Percentiles rank a stretch among this genome's conserved stretches.
Evolutionary conservation across 345 rosid species (phyloP).

Genomic region (Dimocarpus longan): DNA sequence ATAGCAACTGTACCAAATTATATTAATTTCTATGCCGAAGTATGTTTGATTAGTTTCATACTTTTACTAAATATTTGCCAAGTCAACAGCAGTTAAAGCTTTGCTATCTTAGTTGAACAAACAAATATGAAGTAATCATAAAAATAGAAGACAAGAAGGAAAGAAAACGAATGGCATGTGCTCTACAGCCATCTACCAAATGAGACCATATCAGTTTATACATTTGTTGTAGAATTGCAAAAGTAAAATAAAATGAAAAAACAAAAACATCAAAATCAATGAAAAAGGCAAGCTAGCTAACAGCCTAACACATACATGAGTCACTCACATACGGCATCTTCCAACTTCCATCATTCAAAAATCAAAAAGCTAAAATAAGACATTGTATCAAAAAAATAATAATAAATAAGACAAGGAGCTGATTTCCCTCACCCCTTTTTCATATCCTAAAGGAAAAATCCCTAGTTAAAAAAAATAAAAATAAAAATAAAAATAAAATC

Average conservation of each 20-base stretch:
- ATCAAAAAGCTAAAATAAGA: conserved; percentile 1
- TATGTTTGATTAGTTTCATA: not conserved
- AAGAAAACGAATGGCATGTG: not conserved
- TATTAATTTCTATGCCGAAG: too few species aligned
- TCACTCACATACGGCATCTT: not conserved
- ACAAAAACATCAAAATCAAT: conserved; percentile 19
- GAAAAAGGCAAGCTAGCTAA: conserved; percentile 24
- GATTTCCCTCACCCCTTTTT: conserved; percentile 16
- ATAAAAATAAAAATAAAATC: too few species aligned
- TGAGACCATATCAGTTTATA: too few species aligned
- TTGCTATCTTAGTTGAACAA: conserved; percentile 19
- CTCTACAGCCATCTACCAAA: too few species aligned
- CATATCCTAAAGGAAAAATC: not conserved
- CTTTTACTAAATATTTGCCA: not conserved
- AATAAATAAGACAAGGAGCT: conserved; percentile 29
- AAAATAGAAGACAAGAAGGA: not conserved
- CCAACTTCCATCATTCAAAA: not conserved
- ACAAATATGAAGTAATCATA: not conserved
- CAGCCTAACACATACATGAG: conserved; percentile 2
- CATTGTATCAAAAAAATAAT: too few species aligned
- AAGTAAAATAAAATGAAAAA: not conserved
- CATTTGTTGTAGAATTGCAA: not conserved
- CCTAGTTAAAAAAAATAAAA: too few species aligned
- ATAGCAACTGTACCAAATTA: too few species aligned
- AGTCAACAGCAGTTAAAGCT: conserved; percentile 21